Evolutionary conservation across 75 land plant species (phyloP), one percentile per base, ranked within the genome.

Genomic region (Ceratopteris richardii): DNA sequence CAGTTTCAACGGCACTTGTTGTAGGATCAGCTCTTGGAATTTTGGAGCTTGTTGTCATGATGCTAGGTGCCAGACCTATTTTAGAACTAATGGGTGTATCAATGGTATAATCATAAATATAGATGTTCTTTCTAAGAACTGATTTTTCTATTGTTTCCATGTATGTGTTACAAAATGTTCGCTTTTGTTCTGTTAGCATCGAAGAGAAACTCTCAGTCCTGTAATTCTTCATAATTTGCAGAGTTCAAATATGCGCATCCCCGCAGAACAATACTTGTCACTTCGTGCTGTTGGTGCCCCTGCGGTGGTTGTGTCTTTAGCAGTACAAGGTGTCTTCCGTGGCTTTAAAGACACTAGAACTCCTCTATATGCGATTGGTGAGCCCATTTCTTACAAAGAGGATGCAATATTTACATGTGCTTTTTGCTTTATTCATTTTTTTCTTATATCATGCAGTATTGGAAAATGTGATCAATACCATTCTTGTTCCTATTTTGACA

Each of bases 301-400:
- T 22, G 89, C 97, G 51, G 78, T 84, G 58, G 86, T 92, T 59
- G 74, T 92, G 33, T 89, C 97, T 28, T 72, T 92, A 60, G 88
- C 94, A 30, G 71, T 73, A 65, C 97, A 92, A 68, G 97, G 97
- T 43, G 77, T 88, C 20, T 92, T 92, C 69, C 77, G 86, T 50
- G 94, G 89, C 22, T 82, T 92, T 48, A 92, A 88, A 70, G 89
- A 92, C 48, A 85, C 97, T 36, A 88, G 70, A 70, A 88, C 94
- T 62, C 97, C 89, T 58, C 61, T 92, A 21, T 84, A 84, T 80
- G 97, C 86, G 20, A 85, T 71, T 22, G 70, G 97, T 92, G 74
- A 75, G 64, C 23, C 19, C 22, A 46, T 21, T 46, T 17, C 50
- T 46, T 42, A 11, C 2, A 60, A 11, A 1, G 30, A 31, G 12